Conservation (phyloP, 768 basidiomycete species). For the Lentinula boryana region DNA sequence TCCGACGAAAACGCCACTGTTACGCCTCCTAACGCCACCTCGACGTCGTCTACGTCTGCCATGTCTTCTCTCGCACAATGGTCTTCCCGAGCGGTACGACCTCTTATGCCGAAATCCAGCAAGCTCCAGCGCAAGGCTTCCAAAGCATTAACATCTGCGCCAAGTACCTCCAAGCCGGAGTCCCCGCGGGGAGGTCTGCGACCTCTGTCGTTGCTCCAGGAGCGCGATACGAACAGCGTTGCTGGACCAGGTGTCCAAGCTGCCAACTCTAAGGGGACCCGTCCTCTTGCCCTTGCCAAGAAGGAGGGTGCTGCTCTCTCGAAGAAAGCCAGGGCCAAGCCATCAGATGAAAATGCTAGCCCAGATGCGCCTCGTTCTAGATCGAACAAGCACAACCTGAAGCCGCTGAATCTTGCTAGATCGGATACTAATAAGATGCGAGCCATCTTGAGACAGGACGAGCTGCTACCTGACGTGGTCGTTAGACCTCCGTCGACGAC, state of each 20-base stretch:
- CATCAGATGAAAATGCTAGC: slow-evolving; percentile 25
- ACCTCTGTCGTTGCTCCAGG: slow-evolving; percentile 56
- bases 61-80: slow-evolving; percentile 37
- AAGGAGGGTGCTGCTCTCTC: slow-evolving; percentile 33
- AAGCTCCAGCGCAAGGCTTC: slow-evolving; percentile 40
- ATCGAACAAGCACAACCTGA: slow-evolving; percentile 38
- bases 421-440: slow-evolving; percentile 62
- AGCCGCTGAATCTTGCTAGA: slow-evolving; percentile 52
- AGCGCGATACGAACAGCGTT: slow-evolving; percentile 40
- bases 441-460: slow-evolving; percentile 46
- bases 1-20: slow-evolving; percentile 37
- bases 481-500: slow-evolving; percentile 53
- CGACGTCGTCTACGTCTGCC: slow-evolving; percentile 23
- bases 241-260: slow-evolving; percentile 13
- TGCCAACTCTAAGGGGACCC: slow-evolving; percentile 27
- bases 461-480: slow-evolving; percentile 55
- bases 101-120: slow-evolving; percentile 47
- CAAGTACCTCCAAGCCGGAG: slow-evolving; percentile 24
- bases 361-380: slow-evolving; percentile 22
- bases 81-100: slow-evolving; percentile 45
- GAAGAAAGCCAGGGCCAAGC: slow-evolving; percentile 25
- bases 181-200: slow-evolving; percentile 47
- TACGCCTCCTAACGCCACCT: slow-evolving; percentile 16
- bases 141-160: slow-evolving; percentile 17
- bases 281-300: slow-evolving; percentile 54